Evolutionary conservation across 139 green algal species (phyloP).

Genomic region (Zygnema circumcarinatum): DNA sequence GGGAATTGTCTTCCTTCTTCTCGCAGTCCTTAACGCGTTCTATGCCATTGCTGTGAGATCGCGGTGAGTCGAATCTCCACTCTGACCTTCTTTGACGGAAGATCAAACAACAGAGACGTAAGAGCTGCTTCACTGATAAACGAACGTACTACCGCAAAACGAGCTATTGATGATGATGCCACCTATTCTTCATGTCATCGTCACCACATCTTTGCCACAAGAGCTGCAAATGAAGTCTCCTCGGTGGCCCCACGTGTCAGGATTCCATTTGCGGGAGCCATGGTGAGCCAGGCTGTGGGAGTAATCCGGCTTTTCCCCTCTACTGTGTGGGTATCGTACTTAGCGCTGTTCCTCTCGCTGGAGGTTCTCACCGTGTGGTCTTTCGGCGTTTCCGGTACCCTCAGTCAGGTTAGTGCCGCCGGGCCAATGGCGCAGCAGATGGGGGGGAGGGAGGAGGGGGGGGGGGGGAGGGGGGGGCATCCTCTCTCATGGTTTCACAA

Average conservation of each 20-base stretch:
- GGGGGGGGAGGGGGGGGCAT: too few relatives aligned
- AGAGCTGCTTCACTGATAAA: not conserved
- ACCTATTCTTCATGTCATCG: too few relatives aligned
- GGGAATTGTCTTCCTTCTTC: constrained; percentile 31
- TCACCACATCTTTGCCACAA: too few relatives aligned
- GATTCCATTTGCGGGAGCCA: constrained; percentile 43
- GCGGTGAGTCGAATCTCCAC: constrained; percentile 11
- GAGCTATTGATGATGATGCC: not conserved
- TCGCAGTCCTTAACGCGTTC: constrained; percentile 23
- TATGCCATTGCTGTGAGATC: constrained; percentile 43
- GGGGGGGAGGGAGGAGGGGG: too few relatives aligned
- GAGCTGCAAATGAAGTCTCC: too few relatives aligned
- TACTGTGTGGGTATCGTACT: constrained; percentile 18
- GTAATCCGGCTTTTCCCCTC: constrained; percentile 36
- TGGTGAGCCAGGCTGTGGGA: constrained; percentile 22
- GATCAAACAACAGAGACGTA: not conserved
- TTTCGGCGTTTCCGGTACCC: constrained; percentile 22
- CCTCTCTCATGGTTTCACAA: too few relatives aligned
- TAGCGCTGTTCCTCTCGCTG: not conserved
- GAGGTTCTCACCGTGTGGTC: constrained; percentile 11
- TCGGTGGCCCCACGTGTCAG: too few relatives aligned
- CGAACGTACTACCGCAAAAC: not conserved
- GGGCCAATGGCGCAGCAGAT: not conserved
- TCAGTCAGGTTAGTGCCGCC: not conserved
- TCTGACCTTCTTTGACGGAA: not conserved